Evolutionary conservation across 371 early-diverging fungal genomes (phyloP).

Genomic region (Dentiscutata heterogama): DNA sequence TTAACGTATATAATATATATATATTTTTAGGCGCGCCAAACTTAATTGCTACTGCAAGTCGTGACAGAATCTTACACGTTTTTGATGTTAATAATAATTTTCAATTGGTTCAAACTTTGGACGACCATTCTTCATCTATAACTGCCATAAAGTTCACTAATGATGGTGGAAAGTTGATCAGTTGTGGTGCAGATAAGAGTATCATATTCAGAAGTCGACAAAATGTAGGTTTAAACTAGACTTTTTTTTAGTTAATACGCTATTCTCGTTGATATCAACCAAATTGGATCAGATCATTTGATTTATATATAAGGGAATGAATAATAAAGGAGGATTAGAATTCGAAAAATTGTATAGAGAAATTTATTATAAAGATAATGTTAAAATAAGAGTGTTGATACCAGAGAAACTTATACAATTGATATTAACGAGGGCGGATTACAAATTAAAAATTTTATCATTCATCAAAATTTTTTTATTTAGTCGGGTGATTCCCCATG

Average conservation of each 20-base stretch:
- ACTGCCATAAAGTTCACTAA: slow-evolving; percentile 78
- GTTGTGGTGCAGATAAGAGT: slow-evolving; percentile 89
- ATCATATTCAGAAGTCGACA: slow-evolving; percentile 74
- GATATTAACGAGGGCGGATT: too few species aligned
- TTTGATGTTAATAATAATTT: slow-evolving; percentile 72
- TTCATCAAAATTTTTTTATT: background rate
- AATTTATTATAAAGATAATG: too few species aligned
- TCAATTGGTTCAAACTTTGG: slow-evolving; percentile 79
- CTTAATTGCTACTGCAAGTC: slow-evolving; percentile 80
- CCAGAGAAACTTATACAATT: too few species aligned
- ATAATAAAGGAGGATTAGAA: too few species aligned
- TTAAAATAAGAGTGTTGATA: too few species aligned
- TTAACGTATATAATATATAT: too few species aligned
- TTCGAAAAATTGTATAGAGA: too few species aligned
- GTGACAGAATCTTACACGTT: slow-evolving; percentile 85
- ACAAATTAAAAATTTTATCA: too few species aligned
- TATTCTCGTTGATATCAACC: too few species aligned
- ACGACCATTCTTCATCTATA: slow-evolving; percentile 90
- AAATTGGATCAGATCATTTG: too few species aligned
- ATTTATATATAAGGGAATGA: too few species aligned
- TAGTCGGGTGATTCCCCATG: slow-evolving; percentile 47
- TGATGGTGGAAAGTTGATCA: slow-evolving; percentile 73
- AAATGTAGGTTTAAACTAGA: slow-evolving; percentile 49
- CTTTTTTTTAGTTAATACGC: background rate
- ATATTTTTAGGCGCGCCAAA: slow-evolving; percentile 50